A percentile compares a stretch with the other conserved stretches of the same genome.
Conservation (phyloP, 768 basidiomycete genomes). For the Boletus speciosus region DNA sequence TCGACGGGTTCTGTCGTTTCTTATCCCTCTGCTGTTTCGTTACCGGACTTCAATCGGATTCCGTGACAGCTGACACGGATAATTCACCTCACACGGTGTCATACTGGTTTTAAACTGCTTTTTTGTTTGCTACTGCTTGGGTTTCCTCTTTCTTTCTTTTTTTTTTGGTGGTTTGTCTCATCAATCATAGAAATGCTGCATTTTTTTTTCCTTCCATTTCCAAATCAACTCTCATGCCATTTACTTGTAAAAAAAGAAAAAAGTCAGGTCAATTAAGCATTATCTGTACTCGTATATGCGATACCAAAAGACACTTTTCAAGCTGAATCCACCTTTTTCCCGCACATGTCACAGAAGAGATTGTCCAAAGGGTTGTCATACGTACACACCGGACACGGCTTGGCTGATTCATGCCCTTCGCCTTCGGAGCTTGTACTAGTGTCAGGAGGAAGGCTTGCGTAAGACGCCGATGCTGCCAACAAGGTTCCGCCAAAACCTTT, state of each 20-base stretch:
- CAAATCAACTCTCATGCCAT: conserved; percentile 11
- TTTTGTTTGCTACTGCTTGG: conserved; percentile 22
- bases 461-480: conserved; percentile 43
- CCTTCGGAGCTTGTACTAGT: conserved; percentile 35
- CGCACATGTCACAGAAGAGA: conserved; percentile 45
- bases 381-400: conserved; percentile 57
- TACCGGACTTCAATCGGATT: conserved; percentile 27
- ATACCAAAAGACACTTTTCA: conserved; percentile 24
- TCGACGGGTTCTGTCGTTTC: conserved; percentile 19
- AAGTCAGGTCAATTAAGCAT: conserved; percentile 29
- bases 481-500: conserved; percentile 74
- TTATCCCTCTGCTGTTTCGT: conserved; percentile 25
- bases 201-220: background rate
- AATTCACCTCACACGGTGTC: conserved; percentile 18
- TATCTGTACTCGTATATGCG: conserved; percentile 34
- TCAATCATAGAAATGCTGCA: conserved; percentile 30
- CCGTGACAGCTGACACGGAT: conserved; percentile 9
- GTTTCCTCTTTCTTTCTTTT: conserved; percentile 8
- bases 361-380: conserved; percentile 48
- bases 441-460: conserved; percentile 29
- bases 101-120: conserved; percentile 26
- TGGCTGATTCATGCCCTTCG: conserved; percentile 29
- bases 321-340: conserved; percentile 28
- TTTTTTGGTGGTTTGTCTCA: conserved; percentile 26
- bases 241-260: conserved; percentile 23